phyloP scores from a whole-genome alignment of 2,329 filamentous ascomycete species.

The Cercospora sesami region DNA sequence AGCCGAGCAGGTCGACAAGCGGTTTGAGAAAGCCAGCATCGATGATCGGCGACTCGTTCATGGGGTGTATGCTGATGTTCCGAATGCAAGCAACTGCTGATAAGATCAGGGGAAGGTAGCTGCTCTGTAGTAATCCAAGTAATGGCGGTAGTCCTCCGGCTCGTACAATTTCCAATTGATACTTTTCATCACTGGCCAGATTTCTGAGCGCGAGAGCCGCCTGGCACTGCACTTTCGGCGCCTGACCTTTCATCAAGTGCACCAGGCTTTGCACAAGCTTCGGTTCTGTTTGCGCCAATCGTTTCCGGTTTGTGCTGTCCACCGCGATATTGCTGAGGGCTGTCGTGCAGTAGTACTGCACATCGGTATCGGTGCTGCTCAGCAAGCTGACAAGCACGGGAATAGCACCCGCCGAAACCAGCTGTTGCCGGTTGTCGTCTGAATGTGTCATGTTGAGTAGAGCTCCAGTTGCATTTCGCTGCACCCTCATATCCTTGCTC shows the following conservation, averaged over 20 bases:
- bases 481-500: conserved; percentile 97
- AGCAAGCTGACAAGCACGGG: conserved; percentile 94
- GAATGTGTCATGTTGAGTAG: conserved; percentile 98
- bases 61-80: conserved; percentile 96
- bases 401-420: conserved; percentile 96
- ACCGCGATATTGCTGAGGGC: conserved; percentile 98
- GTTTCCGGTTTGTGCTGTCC: conserved; percentile 84
- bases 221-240: conserved; percentile 96
- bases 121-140: conserved; percentile 86
- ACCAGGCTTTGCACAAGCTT: conserved; percentile 92
- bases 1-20: conserved; percentile 87
- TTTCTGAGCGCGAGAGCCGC: conserved; percentile 92
- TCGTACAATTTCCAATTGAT: conserved; percentile 95
- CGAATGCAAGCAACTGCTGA: conserved; percentile 97
- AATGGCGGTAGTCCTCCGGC: conserved; percentile 82
- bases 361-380: conserved; percentile 89
- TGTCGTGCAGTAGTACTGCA: conserved; percentile 99
- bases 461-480: conserved; percentile 94
- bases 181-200: conserved; percentile 95
- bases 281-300: conserved; percentile 84
- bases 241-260: conserved; percentile 94
- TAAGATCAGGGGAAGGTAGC: conserved; percentile 91
- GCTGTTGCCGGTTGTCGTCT: conserved; percentile 97
- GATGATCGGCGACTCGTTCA: conserved; percentile 98
- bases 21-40: conserved; percentile 95